Percentiles rank a stretch among this genome's conserved stretches.
These are phyloP conservation scores for Acanthochlamys bracteata DNA, from an alignment of 106 monocot genomes.

Conservation along the genomic window DNA sequence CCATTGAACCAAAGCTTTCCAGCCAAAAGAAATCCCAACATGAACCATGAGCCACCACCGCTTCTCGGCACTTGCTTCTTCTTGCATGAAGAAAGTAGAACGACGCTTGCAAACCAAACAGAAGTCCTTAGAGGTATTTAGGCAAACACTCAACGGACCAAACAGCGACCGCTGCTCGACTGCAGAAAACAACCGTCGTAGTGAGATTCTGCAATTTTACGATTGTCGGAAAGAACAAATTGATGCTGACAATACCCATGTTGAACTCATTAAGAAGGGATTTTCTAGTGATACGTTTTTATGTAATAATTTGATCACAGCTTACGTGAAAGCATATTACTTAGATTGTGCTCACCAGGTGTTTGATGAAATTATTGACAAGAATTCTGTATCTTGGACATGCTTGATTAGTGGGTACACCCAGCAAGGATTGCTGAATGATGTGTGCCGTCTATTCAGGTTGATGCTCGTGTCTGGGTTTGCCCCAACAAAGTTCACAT, in stretches of 20 bases:
- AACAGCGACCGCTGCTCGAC: neutral
- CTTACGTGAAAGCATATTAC: conserved; percentile 26
- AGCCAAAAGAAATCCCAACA: neutral
- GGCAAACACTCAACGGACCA: neutral
- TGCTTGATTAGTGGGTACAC: conserved; percentile 59
- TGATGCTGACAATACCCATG: conserved; percentile 31
- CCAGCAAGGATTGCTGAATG: conserved; percentile 16
- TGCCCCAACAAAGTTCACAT: conserved; percentile 47
- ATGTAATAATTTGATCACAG: conserved; percentile 47
- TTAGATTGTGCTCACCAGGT: conserved; percentile 38
- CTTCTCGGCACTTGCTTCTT: neutral
- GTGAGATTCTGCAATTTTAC: neutral
- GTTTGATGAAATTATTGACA: conserved; percentile 53
- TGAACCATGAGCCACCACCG: neutral
- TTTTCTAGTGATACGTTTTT: conserved; percentile 41
- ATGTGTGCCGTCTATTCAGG: conserved; percentile 35
- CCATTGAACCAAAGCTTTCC: neutral
- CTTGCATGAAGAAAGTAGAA: neutral
- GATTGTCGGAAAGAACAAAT: neutral
- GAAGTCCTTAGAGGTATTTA: neutral
- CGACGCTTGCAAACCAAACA: neutral
- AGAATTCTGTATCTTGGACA: conserved; percentile 72
- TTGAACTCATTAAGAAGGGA: conserved; percentile 40
- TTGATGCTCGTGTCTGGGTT: conserved; percentile 37
- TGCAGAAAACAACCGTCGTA: neutral